phyloP scores from a whole-genome alignment of 305 asterid genomes.

The Stenogyne calaminthoides region DNA sequence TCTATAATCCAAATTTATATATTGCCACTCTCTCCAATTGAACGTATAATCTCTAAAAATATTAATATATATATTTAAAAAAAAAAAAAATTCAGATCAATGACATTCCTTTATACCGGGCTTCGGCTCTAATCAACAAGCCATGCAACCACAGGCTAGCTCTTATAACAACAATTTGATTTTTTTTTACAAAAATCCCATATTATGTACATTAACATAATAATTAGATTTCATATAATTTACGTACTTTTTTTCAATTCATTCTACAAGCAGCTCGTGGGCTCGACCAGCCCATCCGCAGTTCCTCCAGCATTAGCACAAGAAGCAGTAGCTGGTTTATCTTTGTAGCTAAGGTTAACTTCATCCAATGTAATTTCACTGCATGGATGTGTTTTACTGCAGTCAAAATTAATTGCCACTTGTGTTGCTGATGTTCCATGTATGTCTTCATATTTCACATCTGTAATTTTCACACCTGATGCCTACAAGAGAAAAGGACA shows the following conservation, averaged over 20 bases:
- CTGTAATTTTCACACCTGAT: slow-evolving; percentile 57
- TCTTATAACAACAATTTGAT: neutral
- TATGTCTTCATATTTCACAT: slow-evolving; percentile 47
- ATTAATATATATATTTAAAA: too few species aligned
- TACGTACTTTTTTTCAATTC: too few species aligned
- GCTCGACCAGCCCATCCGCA: slow-evolving; percentile 37
- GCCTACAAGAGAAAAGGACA: slow-evolving; percentile 17
- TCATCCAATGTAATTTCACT: slow-evolving; percentile 45
- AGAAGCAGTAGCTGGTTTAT: slow-evolving; percentile 39
- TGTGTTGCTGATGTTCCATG: slow-evolving; percentile 58
- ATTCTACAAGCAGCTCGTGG: slow-evolving; percentile 38
- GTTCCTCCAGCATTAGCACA: slow-evolving; percentile 49
- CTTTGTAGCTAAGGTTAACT: slow-evolving; percentile 38
- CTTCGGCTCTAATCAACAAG: neutral
- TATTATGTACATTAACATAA: too few species aligned
- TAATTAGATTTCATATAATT: too few species aligned
- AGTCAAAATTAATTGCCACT: slow-evolving; percentile 53
- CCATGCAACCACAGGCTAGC: neutral
- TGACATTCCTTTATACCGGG: neutral
- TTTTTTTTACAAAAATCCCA: neutral
- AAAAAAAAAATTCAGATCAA: neutral
- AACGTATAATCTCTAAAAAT: neutral
- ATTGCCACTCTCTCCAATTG: neutral
- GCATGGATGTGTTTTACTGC: slow-evolving; percentile 55
- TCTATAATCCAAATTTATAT: too few species aligned